Evolutionary conservation across 129 eudicot genomes (phyloP).

Genomic region (Helichrysum umbraculigerum): DNA sequence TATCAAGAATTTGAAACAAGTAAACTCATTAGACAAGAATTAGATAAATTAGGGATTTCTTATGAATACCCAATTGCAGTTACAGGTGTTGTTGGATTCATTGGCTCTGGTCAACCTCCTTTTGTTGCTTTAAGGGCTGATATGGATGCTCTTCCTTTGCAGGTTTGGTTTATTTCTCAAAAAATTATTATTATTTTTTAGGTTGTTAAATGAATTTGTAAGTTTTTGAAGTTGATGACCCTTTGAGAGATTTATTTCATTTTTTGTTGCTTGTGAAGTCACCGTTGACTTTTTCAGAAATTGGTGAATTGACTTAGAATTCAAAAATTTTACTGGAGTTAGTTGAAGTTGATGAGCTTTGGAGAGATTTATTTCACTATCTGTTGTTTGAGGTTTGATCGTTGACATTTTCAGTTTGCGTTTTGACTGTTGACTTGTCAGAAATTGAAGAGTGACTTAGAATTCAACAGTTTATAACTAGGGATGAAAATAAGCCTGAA

Average conservation of each 20-base stretch:
- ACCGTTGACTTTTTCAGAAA: constrained; percentile 1
- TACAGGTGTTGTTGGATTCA: constrained; percentile 72
- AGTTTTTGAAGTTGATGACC: not conserved
- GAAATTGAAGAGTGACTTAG: not conserved
- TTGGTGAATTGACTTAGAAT: not conserved
- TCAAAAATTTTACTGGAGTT: no score
- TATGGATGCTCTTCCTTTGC: constrained; percentile 83
- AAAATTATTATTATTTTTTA: not conserved
- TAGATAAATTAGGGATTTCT: constrained; percentile 61
- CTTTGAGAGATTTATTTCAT: not conserved
- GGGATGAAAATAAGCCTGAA: not conserved
- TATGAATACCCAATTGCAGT: constrained; percentile 71
- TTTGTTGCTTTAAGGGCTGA: constrained; percentile 82
- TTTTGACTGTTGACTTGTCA: not conserved
- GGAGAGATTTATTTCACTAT: not conserved
- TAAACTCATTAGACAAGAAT: constrained; percentile 58
- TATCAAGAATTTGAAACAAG: constrained; percentile 82
- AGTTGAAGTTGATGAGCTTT: not conserved
- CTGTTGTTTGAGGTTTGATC: not conserved
- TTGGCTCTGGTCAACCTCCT: constrained; percentile 71
- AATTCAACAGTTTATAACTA: not conserved
- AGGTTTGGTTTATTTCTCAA: constrained; percentile 36
- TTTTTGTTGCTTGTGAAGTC: not conserved
- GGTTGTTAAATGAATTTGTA: not conserved
- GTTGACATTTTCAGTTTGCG: not conserved